Base-by-base conservation (phyloP, 805 yeast species). In the Kodamaea nitidulidarum region DNA sequence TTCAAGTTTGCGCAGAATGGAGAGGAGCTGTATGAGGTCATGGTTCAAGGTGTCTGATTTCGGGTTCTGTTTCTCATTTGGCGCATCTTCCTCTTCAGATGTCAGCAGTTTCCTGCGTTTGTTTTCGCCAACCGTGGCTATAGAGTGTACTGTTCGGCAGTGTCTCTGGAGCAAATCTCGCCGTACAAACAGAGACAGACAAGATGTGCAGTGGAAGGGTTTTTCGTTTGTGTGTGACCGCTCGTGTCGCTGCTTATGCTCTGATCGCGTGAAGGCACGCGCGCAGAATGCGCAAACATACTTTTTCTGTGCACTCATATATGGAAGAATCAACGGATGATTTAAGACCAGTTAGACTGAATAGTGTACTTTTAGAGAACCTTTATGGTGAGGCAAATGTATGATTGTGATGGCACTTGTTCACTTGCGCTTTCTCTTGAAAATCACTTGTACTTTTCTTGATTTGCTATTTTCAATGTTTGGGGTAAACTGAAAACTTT, bases 171-270 rank as follows among this genome's bases (percentile, higher is more conserved):
- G 65, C 33, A 85, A 63, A 54, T 85, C 95, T 49, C 93, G 65
- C 43, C 95, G 65, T 1, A 85, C 95, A 64, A 85, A 85, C 2
- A 83, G 76, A 35, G 82, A 75, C 7, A 79, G 70, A 55, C 95
- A 85, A 37, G 78, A 71, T 25, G 74, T 66, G 51, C 95, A 85
- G 42, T 78, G 78, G 61, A 82, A 85, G 1, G 95, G 95, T 46
- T 87, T 88, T 61, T 90, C 97, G 58, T 90, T 87, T 7, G 98
- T 91, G 59, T 91, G 98, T 0, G 95, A 82, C 29, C 97, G 70
- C 52, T 88, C 95, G 56, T 91, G 98, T 42, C 98, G 80, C 60
- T 86, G 88, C 54, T 93, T 71, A 62, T 91, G 98, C 60, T 91
- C 98, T 32, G 87, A 72, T 40, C 98, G 75, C 1, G 97, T 98